Base-by-base conservation (phyloP, 306 rosid species). In the Prunus campanulata region DNA sequence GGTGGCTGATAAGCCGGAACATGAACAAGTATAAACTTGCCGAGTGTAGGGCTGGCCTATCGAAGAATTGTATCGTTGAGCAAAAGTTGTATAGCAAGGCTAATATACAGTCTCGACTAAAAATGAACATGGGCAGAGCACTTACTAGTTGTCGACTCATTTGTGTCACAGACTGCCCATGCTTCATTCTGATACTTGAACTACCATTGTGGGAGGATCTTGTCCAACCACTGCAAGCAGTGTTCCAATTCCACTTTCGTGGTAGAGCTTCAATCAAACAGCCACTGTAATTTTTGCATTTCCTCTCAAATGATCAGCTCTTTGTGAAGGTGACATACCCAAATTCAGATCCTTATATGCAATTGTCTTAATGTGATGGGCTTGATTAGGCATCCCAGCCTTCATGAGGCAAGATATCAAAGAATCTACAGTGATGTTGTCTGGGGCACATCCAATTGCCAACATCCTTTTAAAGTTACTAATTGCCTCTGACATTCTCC, bases 351-450 rank as follows among this genome's bases (percentile, higher is more conserved):
- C 83, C 87, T 80, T 77, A 30, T 29, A 63, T 27, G 74, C 83
- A 48, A 76, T 70, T 86, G 83, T 71, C 78, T 85, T 87, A 65
- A 91, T 76, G 64, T n/a, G 85, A 51, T 81, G 75, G 78, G 93
- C 97, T 70, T 91, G 90, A 62, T 77, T 71, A 79, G 93, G 91
- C 97, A 87, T 87, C 69, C 98, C 98, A 80, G 97, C 89, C 85
- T 94, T 94, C 80, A 82, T 70, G 72, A 91, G 93, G 80, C 96
- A 89, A 57, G 96, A 89, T 66, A 83, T 78, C 80, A 94, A 86
- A 70, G 89, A 82, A 81, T 85, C 74, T 56, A 87, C 74, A 11
- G 98, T 87, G 68, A 90, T 83, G 24, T 85, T 78, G 78, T 94
- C 97, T 1, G 97, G 95, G 29, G 87, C 72, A 85, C 93, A 88